Evolutionary conservation across 2,329 filamentous ascomycete genomes (phyloP).

Genomic region (Apiospora rasikravindrae): DNA sequence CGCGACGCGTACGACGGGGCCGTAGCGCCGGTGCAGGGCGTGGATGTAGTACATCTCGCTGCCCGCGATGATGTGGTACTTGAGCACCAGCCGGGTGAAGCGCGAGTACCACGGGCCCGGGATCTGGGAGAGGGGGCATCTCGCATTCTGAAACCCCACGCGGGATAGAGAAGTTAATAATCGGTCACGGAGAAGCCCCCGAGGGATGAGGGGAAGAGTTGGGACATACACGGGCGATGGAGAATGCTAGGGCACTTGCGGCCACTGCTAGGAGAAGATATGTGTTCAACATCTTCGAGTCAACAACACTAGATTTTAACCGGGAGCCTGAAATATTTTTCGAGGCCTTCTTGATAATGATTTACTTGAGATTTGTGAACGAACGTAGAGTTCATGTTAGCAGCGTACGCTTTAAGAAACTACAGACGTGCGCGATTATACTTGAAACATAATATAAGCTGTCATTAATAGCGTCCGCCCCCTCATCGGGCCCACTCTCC

Average conservation of each 20-base stretch:
- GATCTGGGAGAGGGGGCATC: conserved; percentile 5
- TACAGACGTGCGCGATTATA: too few relatives aligned
- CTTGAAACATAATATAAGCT: too few relatives aligned
- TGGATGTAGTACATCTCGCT: conserved; percentile 15
- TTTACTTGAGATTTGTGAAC: neutral
- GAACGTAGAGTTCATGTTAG: too few relatives aligned
- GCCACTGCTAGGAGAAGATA: neutral
- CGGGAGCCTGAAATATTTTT: fast-evolving
- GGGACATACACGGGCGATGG: neutral
- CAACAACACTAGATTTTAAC: too few relatives aligned
- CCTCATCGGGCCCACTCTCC: too few relatives aligned
- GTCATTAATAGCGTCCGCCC: too few relatives aligned
- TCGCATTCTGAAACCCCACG: neutral
- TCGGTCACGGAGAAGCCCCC: too few relatives aligned
- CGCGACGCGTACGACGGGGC: neutral
- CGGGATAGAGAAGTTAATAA: neutral
- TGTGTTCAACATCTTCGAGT: neutral
- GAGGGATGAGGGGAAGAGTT: neutral
- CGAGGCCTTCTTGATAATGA: too few relatives aligned
- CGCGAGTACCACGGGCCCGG: conserved; percentile 22
- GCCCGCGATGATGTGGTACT: conserved; percentile 19
- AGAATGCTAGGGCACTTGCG: neutral
- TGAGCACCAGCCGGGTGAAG: conserved; percentile 14
- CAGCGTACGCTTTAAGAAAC: too few relatives aligned
- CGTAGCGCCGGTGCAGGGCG: conserved; percentile 20